These are phyloP conservation scores for Irpex rosettiformis DNA, from an alignment of 1,284 basidiomycete genomes.

Conservation along the genomic window DNA sequence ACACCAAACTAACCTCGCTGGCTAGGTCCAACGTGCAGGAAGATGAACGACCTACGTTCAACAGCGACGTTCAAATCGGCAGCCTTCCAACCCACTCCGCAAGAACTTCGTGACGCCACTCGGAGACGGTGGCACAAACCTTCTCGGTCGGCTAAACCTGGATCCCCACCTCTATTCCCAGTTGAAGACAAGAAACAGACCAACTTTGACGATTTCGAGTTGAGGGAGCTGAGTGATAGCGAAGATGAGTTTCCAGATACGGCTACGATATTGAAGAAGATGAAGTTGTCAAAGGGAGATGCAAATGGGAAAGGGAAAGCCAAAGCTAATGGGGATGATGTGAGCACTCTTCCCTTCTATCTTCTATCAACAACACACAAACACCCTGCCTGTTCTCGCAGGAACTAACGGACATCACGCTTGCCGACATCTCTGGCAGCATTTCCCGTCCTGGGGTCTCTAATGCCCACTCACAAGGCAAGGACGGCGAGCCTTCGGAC, in stretches of 20 bases:
- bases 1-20: no score
- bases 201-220: background rate
- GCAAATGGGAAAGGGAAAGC: slow-evolving; percentile 15
- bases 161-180: background rate
- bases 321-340: slow-evolving; percentile 25
- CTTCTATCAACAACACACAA: no score
- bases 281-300: background rate
- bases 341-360: background rate
- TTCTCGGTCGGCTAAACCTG: no score
- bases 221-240: slow-evolving; percentile 24
- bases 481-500: slow-evolving; percentile 33
- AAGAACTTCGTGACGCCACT: slow-evolving; percentile 26
- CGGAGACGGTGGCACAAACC: slow-evolving; percentile 11
- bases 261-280: slow-evolving; percentile 25
- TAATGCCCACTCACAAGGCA: slow-evolving; percentile 16
- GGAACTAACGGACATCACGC: slow-evolving; percentile 12
- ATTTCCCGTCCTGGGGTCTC: no score
- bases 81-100: slow-evolving; percentile 51
- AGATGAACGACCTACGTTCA: slow-evolving; percentile 48
- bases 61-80: slow-evolving; percentile 47
- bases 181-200: background rate
- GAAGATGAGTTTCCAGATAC: slow-evolving; percentile 50
- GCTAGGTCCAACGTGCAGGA: slow-evolving; percentile 61
- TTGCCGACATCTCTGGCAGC: slow-evolving; percentile 10
- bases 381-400: background rate